phyloP scores from a whole-genome alignment of 306 rosid species.

The Quercus suber region DNA sequence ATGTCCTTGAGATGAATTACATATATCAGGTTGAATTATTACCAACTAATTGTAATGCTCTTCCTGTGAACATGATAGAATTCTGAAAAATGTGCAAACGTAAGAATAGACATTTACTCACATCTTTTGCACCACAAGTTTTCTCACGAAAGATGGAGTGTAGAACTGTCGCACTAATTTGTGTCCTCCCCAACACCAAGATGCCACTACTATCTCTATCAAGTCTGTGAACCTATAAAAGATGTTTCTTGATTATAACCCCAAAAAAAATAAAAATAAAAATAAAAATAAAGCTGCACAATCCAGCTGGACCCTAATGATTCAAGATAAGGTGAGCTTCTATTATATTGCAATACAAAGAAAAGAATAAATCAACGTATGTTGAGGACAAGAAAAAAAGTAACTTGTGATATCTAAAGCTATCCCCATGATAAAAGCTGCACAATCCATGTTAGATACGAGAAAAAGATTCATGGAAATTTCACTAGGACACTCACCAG shows the following conservation, averaged over 20 bases:
- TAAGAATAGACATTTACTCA: slow-evolving; percentile 22
- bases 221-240: slow-evolving; percentile 75
- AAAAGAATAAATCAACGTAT: neutral
- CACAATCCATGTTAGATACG: neutral
- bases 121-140: slow-evolving; percentile 67
- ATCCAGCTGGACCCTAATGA: too few species aligned
- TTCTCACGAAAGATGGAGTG: slow-evolving; percentile 85
- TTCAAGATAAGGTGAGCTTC: neutral
- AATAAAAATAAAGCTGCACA: too few species aligned
- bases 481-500: slow-evolving; percentile 45
- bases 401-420: neutral
- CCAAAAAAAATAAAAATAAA: neutral
- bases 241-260: slow-evolving; percentile 10
- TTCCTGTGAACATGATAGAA: slow-evolving; percentile 1
- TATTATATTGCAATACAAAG: neutral
- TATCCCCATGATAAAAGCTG: neutral
- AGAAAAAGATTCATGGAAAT: slow-evolving; percentile 6
- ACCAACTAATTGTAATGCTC: neutral
- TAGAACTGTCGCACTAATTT: slow-evolving; percentile 61
- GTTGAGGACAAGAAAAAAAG: neutral
- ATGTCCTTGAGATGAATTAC: slow-evolving; percentile 26
- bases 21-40: slow-evolving; percentile 17
- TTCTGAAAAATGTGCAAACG: neutral
- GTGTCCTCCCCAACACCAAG: slow-evolving; percentile 91
- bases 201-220: slow-evolving; percentile 87